Conservation (phyloP, 768 basidiomycete genomes). For the Termitomyces sp. region DNA sequence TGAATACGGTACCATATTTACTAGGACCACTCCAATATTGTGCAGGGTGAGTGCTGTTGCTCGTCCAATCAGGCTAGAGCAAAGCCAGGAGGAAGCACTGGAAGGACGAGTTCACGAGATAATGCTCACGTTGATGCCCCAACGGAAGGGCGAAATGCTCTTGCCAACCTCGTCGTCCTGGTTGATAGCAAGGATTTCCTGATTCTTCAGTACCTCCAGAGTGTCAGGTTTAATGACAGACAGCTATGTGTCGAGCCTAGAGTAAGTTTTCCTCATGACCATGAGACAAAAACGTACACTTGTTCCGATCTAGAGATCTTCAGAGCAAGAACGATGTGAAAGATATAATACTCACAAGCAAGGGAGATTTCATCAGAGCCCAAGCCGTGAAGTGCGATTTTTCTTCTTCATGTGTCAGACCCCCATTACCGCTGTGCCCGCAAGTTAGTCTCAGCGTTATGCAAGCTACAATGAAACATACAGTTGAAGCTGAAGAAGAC, state of each 20-base stretch:
- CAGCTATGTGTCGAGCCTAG: constrained; percentile 18
- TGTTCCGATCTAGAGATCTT: constrained; percentile 7
- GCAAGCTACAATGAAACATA: constrained; percentile 17
- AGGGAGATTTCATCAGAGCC: constrained; percentile 63
- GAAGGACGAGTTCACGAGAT: neutral
- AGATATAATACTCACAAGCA: constrained; percentile 30
- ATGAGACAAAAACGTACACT: constrained; percentile 3
- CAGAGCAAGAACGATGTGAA: neutral
- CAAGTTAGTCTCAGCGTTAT: neutral
- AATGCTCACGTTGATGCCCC: constrained; percentile 54
- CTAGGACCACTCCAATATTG: constrained; percentile 62
- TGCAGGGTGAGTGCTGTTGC: constrained; percentile 44
- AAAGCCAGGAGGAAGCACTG: neutral
- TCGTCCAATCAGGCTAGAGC: constrained; percentile 30
- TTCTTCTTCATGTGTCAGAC: constrained; percentile 52
- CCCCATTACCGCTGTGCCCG: constrained; percentile 52
- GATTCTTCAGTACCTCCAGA: constrained; percentile 54
- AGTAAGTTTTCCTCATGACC: neutral
- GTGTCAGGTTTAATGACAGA: constrained; percentile 43
- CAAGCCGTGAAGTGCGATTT: constrained; percentile 72
- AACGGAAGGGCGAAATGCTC: constrained; percentile 61
- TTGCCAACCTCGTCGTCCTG: constrained; percentile 61
- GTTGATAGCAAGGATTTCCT: constrained; percentile 62
- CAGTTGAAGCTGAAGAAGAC: constrained; percentile 44
- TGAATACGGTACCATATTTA: constrained; percentile 55